Evolutionary conservation across 2,329 filamentous ascomycete genomes (phyloP).

Genomic region (Pseudogymnoascus sp.): DNA sequence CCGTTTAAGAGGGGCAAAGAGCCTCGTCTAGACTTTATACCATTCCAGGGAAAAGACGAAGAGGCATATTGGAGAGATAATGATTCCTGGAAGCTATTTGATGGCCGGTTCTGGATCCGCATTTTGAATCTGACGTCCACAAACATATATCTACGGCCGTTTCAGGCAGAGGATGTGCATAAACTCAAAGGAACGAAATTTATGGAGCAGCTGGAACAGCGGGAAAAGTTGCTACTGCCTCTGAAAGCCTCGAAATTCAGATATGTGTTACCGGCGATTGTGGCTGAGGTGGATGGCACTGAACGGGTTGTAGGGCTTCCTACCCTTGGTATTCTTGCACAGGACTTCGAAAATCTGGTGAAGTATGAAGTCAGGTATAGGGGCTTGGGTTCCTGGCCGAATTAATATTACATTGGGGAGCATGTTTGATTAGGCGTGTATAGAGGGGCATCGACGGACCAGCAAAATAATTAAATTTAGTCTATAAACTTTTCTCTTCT

Average conservation of each 20-base stretch:
- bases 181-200: conserved; percentile 14
- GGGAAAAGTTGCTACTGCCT: background rate
- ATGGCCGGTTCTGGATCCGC: conserved; percentile 57
- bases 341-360: background rate
- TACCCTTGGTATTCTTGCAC: conserved; percentile 18
- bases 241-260: conserved; percentile 20
- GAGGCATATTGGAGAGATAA: conserved; percentile 13
- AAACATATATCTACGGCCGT: conserved; percentile 18
- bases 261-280: conserved; percentile 24
- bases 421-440: background rate
- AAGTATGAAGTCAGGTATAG: conserved; percentile 25
- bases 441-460: background rate
- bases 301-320: conserved; percentile 24
- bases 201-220: background rate
- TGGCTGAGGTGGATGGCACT: conserved; percentile 2
- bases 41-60: conserved; percentile 26
- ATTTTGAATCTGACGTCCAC: conserved; percentile 24
- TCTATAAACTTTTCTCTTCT: conserved; percentile 6
- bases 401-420: background rate
- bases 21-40: conserved; percentile 42
- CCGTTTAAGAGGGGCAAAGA: background rate
- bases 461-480: conserved; percentile 7
- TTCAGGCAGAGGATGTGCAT: conserved; percentile 17
- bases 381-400: conserved; percentile 17
- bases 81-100: conserved; percentile 36